Evolutionary conservation across 306 rosid genomes (phyloP), one percentile per base, ranked within the genome.

Genomic region (Macrotyloma uniflorum): DNA sequence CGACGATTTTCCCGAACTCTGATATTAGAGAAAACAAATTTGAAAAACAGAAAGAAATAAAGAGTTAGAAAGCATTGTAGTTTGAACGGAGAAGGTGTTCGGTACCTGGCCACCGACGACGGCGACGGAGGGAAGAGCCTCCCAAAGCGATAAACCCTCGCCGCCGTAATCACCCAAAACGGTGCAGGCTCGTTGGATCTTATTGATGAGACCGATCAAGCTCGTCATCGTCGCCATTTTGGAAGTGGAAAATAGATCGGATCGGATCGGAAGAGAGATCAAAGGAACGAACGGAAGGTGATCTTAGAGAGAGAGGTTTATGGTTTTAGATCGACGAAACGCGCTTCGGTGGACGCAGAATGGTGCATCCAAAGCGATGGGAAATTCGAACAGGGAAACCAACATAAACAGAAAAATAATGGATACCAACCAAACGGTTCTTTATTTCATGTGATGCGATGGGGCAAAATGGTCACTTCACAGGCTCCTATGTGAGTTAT

Each of bases 71-170:
- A 74, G 59, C 14, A 43, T 7, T 28, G 51, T 12, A 46, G 73
- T 67, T 22, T 8, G 19, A 78, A 42, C 3, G 38, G 22, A 72
- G 1, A 22, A 4, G 55, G 19, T 7, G 67, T 16, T 15, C 3
- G 15, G 6, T 61, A 95, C 99, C 97, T 96, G 99, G 71, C 99
- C 99, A 23, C 99, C 99, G 22, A 96, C 99, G 65, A 96, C 99
- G 23, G 99, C 99, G 20, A 93, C 99, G 20, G 99, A 86, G 72
- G 99, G 99, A 84, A 96, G 99, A 83, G 99, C 99, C 88, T 96
- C 99, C 98, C 99, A 96, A 32, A 96, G 97, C 24, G 99, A 96
- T 89, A 96, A 79, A 30, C 98, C 99, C 84, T 96, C 99, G 40
- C 99, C 99, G 24, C 99, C 99, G 78, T 96, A 84, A 65, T 96